Evolutionary conservation across 2,329 filamentous ascomycete genomes (phyloP).

Genomic region (Beauveria bassiana): DNA sequence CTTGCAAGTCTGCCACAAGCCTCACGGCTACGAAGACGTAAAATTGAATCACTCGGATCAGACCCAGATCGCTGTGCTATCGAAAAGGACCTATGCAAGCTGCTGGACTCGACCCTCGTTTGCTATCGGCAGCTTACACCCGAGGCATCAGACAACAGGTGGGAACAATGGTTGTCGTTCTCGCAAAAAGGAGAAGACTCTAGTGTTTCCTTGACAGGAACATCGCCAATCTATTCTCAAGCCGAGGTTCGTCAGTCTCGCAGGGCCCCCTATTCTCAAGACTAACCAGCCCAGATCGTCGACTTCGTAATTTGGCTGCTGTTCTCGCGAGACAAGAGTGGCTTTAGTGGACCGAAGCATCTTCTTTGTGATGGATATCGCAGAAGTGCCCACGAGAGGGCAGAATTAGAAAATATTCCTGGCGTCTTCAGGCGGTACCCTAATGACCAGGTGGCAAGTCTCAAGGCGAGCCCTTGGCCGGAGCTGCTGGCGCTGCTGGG

Average conservation of each 20-base stretch:
- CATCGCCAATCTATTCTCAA: slow-evolving; percentile 46
- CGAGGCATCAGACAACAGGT: slow-evolving; percentile 23
- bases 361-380: slow-evolving; percentile 79
- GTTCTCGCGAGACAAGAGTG: slow-evolving; percentile 51
- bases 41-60: slow-evolving; percentile 40
- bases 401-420: slow-evolving; percentile 42
- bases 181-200: slow-evolving; percentile 56
- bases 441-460: slow-evolving; percentile 60
- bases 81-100: slow-evolving; percentile 38
- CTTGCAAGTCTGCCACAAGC: slow-evolving; percentile 56
- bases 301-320: slow-evolving; percentile 72
- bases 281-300: slow-evolving; percentile 50
- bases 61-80: slow-evolving; percentile 19
- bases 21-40: slow-evolving; percentile 55
- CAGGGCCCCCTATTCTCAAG: not conserved
- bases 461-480: slow-evolving; percentile 70
- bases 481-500: slow-evolving; percentile 68
- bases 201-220: slow-evolving; percentile 43
- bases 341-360: slow-evolving; percentile 53
- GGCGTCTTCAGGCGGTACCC: slow-evolving; percentile 56
- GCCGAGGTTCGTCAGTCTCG: slow-evolving; percentile 46
- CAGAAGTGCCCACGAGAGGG: slow-evolving; percentile 30
- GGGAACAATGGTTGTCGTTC: slow-evolving; percentile 51
- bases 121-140: slow-evolving; percentile 34
- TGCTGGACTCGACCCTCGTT: slow-evolving; percentile 66